Conservation (phyloP, 768 basidiomycete species). For the Tylopilus felleus region DNA sequence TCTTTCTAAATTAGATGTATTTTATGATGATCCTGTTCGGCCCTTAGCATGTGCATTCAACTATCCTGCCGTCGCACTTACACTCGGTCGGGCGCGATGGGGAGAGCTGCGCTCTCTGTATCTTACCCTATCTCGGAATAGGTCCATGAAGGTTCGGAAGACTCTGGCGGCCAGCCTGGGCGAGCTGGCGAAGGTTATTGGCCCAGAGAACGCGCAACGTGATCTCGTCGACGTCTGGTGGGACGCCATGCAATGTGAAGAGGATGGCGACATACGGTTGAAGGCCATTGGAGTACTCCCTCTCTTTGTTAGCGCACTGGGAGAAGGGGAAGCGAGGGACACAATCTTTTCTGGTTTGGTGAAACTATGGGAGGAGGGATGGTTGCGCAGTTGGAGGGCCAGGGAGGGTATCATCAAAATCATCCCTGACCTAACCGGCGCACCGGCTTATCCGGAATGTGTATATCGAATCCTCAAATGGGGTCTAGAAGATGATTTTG, state of each 20-base stretch:
- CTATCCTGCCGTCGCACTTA: slow-evolving; percentile 85
- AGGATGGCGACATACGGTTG: slow-evolving; percentile 65
- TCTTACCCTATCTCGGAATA: slow-evolving; percentile 57
- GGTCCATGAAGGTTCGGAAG: slow-evolving; percentile 60
- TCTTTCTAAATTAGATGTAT: slow-evolving; percentile 37
- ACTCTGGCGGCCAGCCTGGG: slow-evolving; percentile 88
- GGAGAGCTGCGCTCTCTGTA: slow-evolving; percentile 65
- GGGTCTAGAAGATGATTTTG: slow-evolving; percentile 73
- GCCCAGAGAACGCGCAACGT: slow-evolving; percentile 56
- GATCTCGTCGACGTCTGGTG: slow-evolving; percentile 77
- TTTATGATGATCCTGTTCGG: slow-evolving; percentile 65
- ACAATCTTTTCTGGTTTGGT: slow-evolving; percentile 45
- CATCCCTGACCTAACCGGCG: slow-evolving; percentile 49
- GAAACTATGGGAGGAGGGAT: slow-evolving; percentile 53
- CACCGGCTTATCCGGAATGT: slow-evolving; percentile 40
- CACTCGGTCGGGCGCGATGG: slow-evolving; percentile 79
- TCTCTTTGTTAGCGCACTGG: slow-evolving; percentile 53
- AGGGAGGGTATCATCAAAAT: slow-evolving; percentile 64
- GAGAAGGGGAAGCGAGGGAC: slow-evolving; percentile 41
- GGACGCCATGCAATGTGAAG: slow-evolving; percentile 50
- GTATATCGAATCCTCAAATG: slow-evolving; percentile 53
- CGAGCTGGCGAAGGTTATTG: slow-evolving; percentile 84
- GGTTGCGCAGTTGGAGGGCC: slow-evolving; percentile 76
- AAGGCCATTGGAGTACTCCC: slow-evolving; percentile 68
- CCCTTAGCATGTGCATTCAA: slow-evolving; percentile 84